phyloP scores from a whole-genome alignment of 352 stramenopile genomes.

The Phytopythium boreale region DNA sequence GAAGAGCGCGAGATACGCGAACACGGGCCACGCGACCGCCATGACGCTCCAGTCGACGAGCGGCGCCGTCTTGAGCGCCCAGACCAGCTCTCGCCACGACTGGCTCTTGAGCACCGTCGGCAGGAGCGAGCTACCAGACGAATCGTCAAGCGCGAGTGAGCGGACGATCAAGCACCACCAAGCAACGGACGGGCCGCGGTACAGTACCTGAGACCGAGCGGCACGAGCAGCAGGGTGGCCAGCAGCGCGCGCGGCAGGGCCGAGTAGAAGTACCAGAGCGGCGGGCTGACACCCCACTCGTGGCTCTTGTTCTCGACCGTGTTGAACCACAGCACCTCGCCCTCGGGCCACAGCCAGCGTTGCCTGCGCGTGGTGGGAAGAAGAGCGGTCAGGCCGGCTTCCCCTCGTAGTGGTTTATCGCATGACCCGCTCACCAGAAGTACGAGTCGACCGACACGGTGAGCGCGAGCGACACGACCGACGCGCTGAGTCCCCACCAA shows the following conservation, averaged over 20 bases:
- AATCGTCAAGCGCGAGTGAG: background rate
- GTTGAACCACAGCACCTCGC: constrained; percentile 96
- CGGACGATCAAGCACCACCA: background rate
- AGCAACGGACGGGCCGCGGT: background rate
- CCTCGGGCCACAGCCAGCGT: constrained; percentile 96
- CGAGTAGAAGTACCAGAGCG: constrained; percentile 95
- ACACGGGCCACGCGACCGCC: constrained; percentile 58
- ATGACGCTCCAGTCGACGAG: constrained; percentile 51
- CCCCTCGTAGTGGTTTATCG: background rate
- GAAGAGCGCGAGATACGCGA: constrained; percentile 93
- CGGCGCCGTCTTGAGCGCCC: constrained; percentile 31
- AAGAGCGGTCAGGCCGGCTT: background rate
- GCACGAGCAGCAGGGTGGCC: constrained; percentile 77
- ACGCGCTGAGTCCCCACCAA: constrained; percentile 73
- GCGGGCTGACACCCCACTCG: constrained; percentile 96
- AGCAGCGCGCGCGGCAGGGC: constrained; percentile 91
- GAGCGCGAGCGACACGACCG: constrained; percentile 62
- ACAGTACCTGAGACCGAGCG: constrained; percentile 69
- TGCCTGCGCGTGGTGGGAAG: constrained; percentile 18
- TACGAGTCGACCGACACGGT: constrained; percentile 93
- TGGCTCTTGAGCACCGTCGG: constrained; percentile 31
- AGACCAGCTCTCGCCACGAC: constrained; percentile 41
- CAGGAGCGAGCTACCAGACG: constrained; percentile 37
- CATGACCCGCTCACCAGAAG: constrained; percentile 69
- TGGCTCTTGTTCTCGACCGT: constrained; percentile 96